Conservation (phyloP, 2,329 filamentous ascomycete genomes). For the Talaromyces sp. region DNA sequence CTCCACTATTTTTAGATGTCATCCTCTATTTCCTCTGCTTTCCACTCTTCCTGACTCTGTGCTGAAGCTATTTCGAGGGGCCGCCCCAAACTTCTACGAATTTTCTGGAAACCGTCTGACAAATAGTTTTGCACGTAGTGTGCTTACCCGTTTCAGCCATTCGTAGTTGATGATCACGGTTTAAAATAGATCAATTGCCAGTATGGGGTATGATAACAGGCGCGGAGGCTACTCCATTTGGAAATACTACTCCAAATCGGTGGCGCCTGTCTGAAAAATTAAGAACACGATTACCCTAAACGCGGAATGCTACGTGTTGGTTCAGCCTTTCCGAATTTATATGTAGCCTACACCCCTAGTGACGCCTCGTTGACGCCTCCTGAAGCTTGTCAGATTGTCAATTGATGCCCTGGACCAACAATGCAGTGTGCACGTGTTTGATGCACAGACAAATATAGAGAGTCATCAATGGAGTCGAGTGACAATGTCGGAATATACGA, state of each 20-base stretch:
- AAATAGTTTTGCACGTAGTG: neutral
- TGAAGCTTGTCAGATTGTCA: neutral
- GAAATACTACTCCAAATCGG: no score
- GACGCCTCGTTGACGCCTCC: neutral
- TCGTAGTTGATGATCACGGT: neutral
- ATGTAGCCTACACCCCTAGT: neutral
- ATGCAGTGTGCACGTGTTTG: no score
- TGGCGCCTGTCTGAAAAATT: neutral
- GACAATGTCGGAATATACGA: neutral
- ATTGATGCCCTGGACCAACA: neutral
- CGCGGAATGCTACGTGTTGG: neutral
- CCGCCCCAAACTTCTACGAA: neutral
- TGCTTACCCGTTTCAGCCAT: neutral
- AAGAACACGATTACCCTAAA: neutral
- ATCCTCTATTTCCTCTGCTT: neutral
- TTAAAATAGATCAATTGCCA: neutral
- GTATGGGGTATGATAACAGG: neutral
- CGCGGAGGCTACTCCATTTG: no score
- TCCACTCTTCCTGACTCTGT: neutral
- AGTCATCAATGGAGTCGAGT: neutral
- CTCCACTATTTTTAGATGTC: constrained; percentile 1
- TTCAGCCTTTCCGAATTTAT: neutral
- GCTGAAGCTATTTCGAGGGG: neutral
- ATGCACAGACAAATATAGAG: neutral
- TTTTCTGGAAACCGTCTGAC: neutral